phyloP scores from a whole-genome alignment of 2,329 filamentous ascomycete genomes.

The Davidsoniella virescens region DNA sequence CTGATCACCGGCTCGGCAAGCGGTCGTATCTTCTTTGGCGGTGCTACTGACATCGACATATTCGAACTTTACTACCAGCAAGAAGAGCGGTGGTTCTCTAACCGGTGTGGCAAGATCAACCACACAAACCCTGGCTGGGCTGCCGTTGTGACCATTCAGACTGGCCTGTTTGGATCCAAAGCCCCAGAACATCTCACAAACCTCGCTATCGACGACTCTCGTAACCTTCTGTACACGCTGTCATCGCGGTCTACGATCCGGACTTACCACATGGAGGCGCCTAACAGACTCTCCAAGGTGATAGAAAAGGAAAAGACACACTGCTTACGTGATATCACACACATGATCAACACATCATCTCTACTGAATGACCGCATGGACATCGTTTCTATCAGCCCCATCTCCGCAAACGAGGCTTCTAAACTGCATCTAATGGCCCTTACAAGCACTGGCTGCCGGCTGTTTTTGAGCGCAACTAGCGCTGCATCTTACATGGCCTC shows the following conservation, averaged over 20 bases:
- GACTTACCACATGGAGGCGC: slow-evolving; percentile 69
- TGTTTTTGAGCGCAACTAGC: slow-evolving; percentile 82
- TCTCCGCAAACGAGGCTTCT: slow-evolving; percentile 61
- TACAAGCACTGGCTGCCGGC: slow-evolving; percentile 75
- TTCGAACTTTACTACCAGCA: slow-evolving; percentile 94
- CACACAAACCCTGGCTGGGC: slow-evolving; percentile 63
- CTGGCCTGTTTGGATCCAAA: slow-evolving; percentile 34
- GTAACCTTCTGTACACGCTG: slow-evolving; percentile 79
- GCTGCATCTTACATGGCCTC: slow-evolving; percentile 51
- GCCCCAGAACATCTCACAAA: slow-evolving; percentile 51
- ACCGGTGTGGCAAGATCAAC: slow-evolving; percentile 72
- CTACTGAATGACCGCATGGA: slow-evolving; percentile 52
- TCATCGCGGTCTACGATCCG: slow-evolving; percentile 79
- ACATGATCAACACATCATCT: slow-evolving; percentile 62
- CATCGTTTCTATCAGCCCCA: slow-evolving; percentile 74
- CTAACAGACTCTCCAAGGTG: slow-evolving; percentile 43
- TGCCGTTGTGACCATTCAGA: slow-evolving; percentile 39
- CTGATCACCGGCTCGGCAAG: slow-evolving; percentile 66
- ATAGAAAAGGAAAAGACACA: slow-evolving; percentile 49
- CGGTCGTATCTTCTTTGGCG: slow-evolving; percentile 87
- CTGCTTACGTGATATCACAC: slow-evolving; percentile 58
- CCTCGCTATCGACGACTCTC: slow-evolving; percentile 75
- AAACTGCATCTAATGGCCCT: slow-evolving; percentile 81
- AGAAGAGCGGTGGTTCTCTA: slow-evolving; percentile 93
- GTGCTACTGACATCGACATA: slow-evolving; percentile 65